Evolutionary conservation across 306 rosid species (phyloP).

Genomic region (Elaeagnus macrophylla): DNA sequence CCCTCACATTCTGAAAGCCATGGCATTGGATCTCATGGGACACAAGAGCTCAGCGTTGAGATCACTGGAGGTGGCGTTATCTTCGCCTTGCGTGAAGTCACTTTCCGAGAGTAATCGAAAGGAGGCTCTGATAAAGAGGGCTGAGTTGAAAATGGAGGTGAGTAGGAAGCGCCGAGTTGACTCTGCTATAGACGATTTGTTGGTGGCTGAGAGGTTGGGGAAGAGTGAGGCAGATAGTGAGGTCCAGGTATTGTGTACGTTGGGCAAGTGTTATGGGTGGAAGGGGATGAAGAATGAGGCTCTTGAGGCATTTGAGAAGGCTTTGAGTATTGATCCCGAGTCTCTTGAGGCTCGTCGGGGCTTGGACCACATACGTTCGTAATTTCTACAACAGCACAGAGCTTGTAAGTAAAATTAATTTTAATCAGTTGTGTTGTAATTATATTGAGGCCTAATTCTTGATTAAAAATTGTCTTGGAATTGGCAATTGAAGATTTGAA

Average conservation of each 20-base stretch:
- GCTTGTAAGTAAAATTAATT: no score
- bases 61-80: conserved; percentile 38
- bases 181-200: conserved; percentile 55
- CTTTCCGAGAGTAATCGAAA: conserved; percentile 31
- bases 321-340: conserved; percentile 30
- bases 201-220: conserved; percentile 28
- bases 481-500: no score
- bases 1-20: conserved; percentile 47
- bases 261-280: conserved; percentile 65
- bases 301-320: conserved; percentile 31
- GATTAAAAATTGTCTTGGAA: no score
- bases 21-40: conserved; percentile 32
- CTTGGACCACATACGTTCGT: conserved; percentile 23
- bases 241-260: conserved; percentile 32
- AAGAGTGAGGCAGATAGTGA: not conserved
- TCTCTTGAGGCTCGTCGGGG: conserved; percentile 29
- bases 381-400: not conserved
- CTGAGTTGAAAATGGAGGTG: conserved; percentile 42
- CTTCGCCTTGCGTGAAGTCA: conserved; percentile 34
- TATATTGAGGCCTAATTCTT: no score
- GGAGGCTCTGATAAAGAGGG: conserved; percentile 41
- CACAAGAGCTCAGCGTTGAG: conserved; percentile 35
- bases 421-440: no score
- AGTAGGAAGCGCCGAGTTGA: conserved; percentile 49
- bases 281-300: conserved; percentile 40